Evolutionary conservation across 371 early-diverging fungal species (phyloP).

Genomic region (Mucor sp.): DNA sequence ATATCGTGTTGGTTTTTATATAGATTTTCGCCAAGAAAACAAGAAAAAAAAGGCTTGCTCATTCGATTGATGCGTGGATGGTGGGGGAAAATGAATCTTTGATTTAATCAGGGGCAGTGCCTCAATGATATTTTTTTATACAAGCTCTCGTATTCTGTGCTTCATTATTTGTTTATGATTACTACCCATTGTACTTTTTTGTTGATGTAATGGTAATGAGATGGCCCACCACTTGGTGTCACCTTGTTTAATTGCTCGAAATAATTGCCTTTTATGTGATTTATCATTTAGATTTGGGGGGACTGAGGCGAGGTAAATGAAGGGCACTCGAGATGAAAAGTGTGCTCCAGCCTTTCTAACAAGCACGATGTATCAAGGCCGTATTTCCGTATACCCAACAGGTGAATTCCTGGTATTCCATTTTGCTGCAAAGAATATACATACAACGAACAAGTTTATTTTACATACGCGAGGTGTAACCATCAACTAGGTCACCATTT

Average conservation of each 20-base stretch:
- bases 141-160: background rate
- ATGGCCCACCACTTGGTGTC: background rate
- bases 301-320: too few species aligned
- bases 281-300: background rate
- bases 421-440: background rate
- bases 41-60: background rate
- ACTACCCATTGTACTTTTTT: background rate
- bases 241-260: background rate
- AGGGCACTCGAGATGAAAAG: too few species aligned
- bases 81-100: background rate
- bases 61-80: background rate
- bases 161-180: background rate
- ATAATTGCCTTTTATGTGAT: slow-evolving; percentile 1
- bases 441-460: background rate
- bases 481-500: background rate
- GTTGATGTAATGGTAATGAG: background rate
- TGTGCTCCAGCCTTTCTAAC: too few species aligned
- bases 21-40: background rate
- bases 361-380: too few species aligned
- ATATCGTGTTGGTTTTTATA: background rate
- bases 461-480: background rate
- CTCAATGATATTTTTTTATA: background rate
- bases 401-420: background rate
- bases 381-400: too few species aligned
- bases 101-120: background rate